Conservation (phyloP, 1,284 basidiomycete genomes). For the Boletellus deceptivus region DNA sequence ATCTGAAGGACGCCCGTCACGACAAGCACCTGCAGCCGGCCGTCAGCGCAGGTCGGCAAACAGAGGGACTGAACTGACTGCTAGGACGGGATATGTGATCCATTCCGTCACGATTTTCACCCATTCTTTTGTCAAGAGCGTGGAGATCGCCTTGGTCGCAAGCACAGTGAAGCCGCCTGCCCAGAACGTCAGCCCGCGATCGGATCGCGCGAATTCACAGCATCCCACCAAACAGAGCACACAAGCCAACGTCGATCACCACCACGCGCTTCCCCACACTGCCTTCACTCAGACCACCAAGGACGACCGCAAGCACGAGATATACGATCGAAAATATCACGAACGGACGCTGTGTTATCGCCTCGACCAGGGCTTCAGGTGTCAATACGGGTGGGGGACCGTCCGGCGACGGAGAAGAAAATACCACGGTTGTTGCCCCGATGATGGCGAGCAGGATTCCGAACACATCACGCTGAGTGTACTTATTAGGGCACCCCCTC, state of each 20-base stretch:
- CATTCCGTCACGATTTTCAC: constrained; percentile 70
- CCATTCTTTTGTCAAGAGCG: constrained; percentile 76
- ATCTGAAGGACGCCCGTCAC: constrained; percentile 88
- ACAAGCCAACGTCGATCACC: constrained; percentile 85
- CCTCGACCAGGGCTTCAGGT: constrained; percentile 65
- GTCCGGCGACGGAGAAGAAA: constrained; percentile 72
- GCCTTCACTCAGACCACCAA: constrained; percentile 63
- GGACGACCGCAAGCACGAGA: constrained; percentile 50
- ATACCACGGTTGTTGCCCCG: constrained; percentile 90
- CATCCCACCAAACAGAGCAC: constrained; percentile 76
- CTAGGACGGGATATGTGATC: constrained; percentile 76
- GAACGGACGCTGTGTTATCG: constrained; percentile 72
- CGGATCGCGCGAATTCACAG: not conserved
- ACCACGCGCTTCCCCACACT: constrained; percentile 66
- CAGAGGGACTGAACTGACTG: constrained; percentile 39
- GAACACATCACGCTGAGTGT: constrained; percentile 69
- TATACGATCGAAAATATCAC: constrained; percentile 72
- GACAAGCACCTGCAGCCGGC: constrained; percentile 58
- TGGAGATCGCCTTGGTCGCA: constrained; percentile 90
- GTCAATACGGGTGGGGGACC: constrained; percentile 53
- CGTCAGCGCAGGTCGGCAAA: constrained; percentile 19
- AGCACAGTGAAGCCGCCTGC: constrained; percentile 92
- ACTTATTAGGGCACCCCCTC: constrained; percentile 13
- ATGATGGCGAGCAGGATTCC: constrained; percentile 83
- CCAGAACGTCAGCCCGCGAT: constrained; percentile 6